These are phyloP conservation scores for Singerocomus rubriflavus DNA, from an alignment of 1,284 basidiomycete genomes.

Conservation along the genomic window DNA sequence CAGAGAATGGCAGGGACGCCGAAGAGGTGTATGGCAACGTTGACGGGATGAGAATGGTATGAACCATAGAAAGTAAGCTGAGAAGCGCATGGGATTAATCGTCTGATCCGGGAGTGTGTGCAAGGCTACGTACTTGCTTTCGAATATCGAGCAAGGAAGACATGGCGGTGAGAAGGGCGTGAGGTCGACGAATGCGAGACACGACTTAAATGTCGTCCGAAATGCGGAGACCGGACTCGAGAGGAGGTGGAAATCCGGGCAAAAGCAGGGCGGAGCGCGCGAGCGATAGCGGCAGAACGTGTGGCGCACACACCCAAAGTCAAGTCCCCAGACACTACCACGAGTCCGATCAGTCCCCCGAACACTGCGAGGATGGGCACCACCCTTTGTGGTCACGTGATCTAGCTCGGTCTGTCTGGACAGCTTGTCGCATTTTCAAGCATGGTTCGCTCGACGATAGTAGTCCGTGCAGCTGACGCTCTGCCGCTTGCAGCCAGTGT, in stretches of 20 bases:
- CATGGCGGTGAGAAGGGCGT: slow-evolving; percentile 36
- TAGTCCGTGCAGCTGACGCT: slow-evolving; percentile 88
- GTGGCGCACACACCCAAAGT: too few relatives aligned
- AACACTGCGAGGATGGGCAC: background rate
- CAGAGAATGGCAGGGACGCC: slow-evolving; percentile 83
- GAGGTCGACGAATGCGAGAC: too few relatives aligned
- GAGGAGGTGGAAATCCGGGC: too few relatives aligned
- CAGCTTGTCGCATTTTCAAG: slow-evolving; percentile 1
- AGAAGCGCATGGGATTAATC: slow-evolving; percentile 6
- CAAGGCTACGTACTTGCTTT: slow-evolving; percentile 45
- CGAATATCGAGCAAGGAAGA: slow-evolving; percentile 51
- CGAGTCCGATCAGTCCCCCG: too few relatives aligned
- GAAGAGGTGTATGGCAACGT: slow-evolving; percentile 77
- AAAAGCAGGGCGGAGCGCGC: too few relatives aligned
- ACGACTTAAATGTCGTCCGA: too few relatives aligned
- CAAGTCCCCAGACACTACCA: too few relatives aligned
- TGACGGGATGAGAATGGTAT: slow-evolving; percentile 80
- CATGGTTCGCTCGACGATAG: slow-evolving; percentile 91
- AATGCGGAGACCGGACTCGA: too few relatives aligned
- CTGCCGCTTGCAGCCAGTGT: slow-evolving; percentile 92
- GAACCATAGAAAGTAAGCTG: slow-evolving; percentile 87
- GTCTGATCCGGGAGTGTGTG: background rate
- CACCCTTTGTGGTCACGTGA: slow-evolving; percentile 20
- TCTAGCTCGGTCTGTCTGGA: slow-evolving; percentile 1
- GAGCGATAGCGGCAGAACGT: too few relatives aligned